Evolutionary conservation across 345 rosid genomes (phyloP).

Genomic region (Balakata baccata): DNA sequence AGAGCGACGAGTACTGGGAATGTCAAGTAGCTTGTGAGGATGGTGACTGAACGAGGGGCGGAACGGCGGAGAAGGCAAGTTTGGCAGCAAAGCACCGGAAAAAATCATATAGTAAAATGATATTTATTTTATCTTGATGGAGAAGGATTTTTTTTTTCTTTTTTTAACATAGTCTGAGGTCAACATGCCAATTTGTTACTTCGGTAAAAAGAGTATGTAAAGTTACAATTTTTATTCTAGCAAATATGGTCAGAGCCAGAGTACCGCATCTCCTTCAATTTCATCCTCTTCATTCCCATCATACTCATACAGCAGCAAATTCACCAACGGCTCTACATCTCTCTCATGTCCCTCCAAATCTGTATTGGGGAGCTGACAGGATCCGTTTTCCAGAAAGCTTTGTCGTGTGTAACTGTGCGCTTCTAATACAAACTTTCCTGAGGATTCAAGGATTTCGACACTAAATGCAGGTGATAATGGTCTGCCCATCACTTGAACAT

Average conservation of each 20-base stretch:
- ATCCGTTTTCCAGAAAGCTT: constrained; percentile 14
- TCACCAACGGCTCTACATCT: constrained; percentile 50
- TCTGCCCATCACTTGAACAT: constrained; percentile 63
- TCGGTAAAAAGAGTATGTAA: too few relatives aligned
- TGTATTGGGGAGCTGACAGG: constrained; percentile 1
- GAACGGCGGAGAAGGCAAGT: too few relatives aligned
- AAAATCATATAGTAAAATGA: too few relatives aligned
- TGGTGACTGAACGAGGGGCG: too few relatives aligned
- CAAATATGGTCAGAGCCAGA: background rate
- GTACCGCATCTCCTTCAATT: constrained; percentile 37
- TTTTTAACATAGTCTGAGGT: background rate
- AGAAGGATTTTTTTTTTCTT: too few relatives aligned
- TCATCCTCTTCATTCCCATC: constrained; percentile 34
- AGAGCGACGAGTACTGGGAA: too few relatives aligned
- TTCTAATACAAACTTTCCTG: constrained; percentile 50
- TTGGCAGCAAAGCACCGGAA: too few relatives aligned
- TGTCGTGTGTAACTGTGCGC: constrained; percentile 44
- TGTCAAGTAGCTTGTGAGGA: too few relatives aligned
- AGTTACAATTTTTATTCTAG: background rate
- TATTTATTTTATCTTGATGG: background rate
- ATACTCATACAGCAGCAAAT: constrained; percentile 19
- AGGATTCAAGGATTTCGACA: constrained; percentile 40
- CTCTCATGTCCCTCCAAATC: constrained; percentile 25
- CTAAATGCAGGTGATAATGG: constrained; percentile 52
- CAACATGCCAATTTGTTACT: too few relatives aligned